Percentiles rank a stretch among this genome's conserved stretches.
phyloP scores from a whole-genome alignment of 2,329 filamentous ascomycete genomes.

The Bipolaris zeicola region DNA sequence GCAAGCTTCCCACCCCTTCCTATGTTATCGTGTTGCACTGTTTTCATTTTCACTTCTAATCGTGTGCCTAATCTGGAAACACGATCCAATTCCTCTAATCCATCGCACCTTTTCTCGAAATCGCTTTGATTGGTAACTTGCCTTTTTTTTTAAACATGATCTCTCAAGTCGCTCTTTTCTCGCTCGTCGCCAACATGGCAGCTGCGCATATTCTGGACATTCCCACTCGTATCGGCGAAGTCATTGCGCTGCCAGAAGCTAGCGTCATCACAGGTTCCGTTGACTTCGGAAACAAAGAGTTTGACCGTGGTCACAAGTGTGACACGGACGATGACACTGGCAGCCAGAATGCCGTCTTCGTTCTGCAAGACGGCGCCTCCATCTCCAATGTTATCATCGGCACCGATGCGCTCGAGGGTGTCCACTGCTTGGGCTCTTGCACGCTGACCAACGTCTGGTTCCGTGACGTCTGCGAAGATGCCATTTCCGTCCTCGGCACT shows the following conservation, averaged over 20 bases:
- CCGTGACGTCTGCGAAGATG: constrained; percentile 43
- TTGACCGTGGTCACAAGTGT: constrained; percentile 28
- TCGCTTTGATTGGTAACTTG: background rate
- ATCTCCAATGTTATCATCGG: constrained; percentile 62
- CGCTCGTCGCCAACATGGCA: constrained; percentile 31
- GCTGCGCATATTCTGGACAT: constrained; percentile 43
- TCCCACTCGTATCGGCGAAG: constrained; percentile 35
- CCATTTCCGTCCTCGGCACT: constrained; percentile 34
- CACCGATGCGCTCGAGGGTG: constrained; percentile 56
- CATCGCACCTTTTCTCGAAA: background rate
- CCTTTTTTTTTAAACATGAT: constrained; percentile 23
- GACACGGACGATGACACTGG: constrained; percentile 32
- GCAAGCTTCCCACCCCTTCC: background rate
- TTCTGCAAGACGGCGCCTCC: constrained; percentile 56
- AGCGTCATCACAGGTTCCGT: constrained; percentile 28
- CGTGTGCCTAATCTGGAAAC: constrained; percentile 4
- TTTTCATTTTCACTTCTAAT: background rate
- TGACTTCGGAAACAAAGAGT: constrained; percentile 30
- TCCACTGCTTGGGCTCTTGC: constrained; percentile 58
- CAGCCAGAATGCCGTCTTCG: constrained; percentile 54
- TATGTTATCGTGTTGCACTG: background rate
- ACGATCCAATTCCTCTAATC: background rate
- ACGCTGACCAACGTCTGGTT: constrained; percentile 47
- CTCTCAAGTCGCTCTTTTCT: constrained; percentile 24
- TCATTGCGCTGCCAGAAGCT: constrained; percentile 36